Base-by-base conservation (phyloP, 139 green algal species). In the Haematococcus sp. region DNA sequence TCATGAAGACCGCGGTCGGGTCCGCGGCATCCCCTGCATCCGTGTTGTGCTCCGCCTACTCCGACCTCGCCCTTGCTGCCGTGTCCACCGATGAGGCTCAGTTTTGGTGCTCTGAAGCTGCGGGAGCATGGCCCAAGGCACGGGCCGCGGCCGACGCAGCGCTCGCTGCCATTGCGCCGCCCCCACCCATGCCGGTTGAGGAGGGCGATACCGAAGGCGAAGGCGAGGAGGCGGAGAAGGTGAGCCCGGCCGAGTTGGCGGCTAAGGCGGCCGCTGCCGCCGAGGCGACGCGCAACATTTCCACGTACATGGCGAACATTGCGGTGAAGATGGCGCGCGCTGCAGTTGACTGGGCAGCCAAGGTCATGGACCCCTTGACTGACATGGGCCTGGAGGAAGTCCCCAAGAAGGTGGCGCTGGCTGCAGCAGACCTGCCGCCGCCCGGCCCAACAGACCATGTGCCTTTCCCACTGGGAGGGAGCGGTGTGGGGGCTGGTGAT, bases 61-160 rank as follows among this genome's bases (percentile, higher is more conserved):
- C 32, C 9, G 32, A 68, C 20, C 61, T 68, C 17, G 15, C 31
- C 7, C 23, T 28, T 31, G 23, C 22, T 7, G 61, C 61, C 31
- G 4, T 15, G 2, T 25, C 9, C 61, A 49, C 17, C 7, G 33
- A 35, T 17, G 61, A 68, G 32, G 35, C 61, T 3, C 5, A 49
- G 31, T 68, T 46, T 31, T 68, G 61, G 61, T 27, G 32, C 61
- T 46, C 22, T 49, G 61, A 68, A 31, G 61, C 61, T 2, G 32
- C 31, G 17, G 61, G 16, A 4, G 20, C 40, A 31, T 51, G 22
- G 32, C 61, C 61, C 4, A 68, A 68, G 61, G 61, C 25, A 28
- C 61, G 61, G 31, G 61, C 61, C 15, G 61, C 32, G 9, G 61
- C 32, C 2, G 61, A 68, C 17, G 61, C 61, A 2, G 61, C 61